Conservation (phyloP, 768 basidiomycete genomes). For the Russula brevipes region DNA sequence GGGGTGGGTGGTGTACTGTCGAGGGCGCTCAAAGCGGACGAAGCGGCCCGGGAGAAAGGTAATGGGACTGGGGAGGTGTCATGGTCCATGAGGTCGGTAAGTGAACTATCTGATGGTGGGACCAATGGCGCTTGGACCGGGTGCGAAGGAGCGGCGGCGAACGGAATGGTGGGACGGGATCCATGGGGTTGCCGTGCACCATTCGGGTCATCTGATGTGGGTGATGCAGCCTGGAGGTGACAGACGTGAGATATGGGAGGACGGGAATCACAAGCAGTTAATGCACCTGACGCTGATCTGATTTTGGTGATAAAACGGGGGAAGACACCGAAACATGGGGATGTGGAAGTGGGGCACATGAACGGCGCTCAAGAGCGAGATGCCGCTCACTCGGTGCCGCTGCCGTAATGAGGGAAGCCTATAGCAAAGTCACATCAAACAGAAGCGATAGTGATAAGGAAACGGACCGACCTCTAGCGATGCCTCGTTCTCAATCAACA, state of each 20-base stretch:
- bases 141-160: neutral
- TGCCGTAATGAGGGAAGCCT: conserved; percentile 8
- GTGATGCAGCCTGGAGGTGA: neutral
- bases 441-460: conserved; percentile 13
- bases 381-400: neutral
- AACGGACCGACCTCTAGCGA: conserved; percentile 2
- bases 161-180: neutral
- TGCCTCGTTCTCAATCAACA: neutral
- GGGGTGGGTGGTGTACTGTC: neutral
- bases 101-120: neutral
- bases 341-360: neutral
- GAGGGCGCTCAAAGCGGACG: conserved; percentile 7
- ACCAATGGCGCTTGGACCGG: neutral
- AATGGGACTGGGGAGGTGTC: too few species aligned
- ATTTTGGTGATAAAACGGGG: neutral
- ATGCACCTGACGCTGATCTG: conserved; percentile 4
- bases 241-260: neutral
- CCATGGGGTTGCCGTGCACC: neutral
- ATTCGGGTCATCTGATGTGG: neutral
- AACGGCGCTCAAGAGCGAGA: neutral
- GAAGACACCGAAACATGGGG: neutral
- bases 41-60: conserved; percentile 8
- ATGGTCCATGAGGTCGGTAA: neutral
- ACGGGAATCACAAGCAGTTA: neutral
- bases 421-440: neutral